These are phyloP conservation scores for Rhodamnia argentea DNA, from an alignment of 345 rosid species.

Conservation along the genomic window DNA sequence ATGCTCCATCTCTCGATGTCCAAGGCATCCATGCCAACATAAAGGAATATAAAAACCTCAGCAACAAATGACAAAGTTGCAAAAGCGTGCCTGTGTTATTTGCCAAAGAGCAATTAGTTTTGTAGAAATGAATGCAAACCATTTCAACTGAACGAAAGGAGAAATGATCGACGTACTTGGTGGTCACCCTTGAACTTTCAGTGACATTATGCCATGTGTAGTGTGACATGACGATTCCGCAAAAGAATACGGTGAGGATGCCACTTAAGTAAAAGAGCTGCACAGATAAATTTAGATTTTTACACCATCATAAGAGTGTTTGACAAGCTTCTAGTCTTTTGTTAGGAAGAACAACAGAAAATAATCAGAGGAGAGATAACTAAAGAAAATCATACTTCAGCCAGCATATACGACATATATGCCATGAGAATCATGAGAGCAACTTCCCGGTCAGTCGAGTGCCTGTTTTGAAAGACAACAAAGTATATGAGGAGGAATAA, in stretches of 20 bases:
- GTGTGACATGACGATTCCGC: constrained; percentile 97
- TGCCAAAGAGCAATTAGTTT: not conserved
- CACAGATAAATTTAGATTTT: constrained; percentile 6
- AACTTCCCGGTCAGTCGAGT: constrained; percentile 91
- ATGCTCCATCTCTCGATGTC: constrained; percentile 88
- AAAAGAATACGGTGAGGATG: constrained; percentile 91
- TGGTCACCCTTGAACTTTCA: constrained; percentile 83
- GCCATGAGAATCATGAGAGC: constrained; percentile 97
- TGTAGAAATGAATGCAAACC: not conserved
- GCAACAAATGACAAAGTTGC: constrained; percentile 87
- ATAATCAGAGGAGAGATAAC: not conserved
- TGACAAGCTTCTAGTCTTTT: not conserved
- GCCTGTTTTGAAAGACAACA: constrained; percentile 23
- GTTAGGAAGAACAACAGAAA: not conserved
- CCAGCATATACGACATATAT: constrained; percentile 83
- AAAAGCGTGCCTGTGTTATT: constrained; percentile 64
- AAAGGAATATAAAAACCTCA: constrained; percentile 93
- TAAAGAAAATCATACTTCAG: constrained; percentile 49
- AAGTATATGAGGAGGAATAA: not conserved
- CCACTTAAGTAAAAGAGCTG: constrained; percentile 81
- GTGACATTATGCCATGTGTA: constrained; percentile 97
- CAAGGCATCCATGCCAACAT: constrained; percentile 97
- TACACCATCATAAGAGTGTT: not conserved
- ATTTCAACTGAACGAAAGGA: not conserved
- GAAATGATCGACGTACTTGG: constrained; percentile 40